Evolutionary conservation across 2,329 filamentous ascomycete species (phyloP), one percentile per base, ranked within the genome.

Genomic region (Venturia nashicola): DNA sequence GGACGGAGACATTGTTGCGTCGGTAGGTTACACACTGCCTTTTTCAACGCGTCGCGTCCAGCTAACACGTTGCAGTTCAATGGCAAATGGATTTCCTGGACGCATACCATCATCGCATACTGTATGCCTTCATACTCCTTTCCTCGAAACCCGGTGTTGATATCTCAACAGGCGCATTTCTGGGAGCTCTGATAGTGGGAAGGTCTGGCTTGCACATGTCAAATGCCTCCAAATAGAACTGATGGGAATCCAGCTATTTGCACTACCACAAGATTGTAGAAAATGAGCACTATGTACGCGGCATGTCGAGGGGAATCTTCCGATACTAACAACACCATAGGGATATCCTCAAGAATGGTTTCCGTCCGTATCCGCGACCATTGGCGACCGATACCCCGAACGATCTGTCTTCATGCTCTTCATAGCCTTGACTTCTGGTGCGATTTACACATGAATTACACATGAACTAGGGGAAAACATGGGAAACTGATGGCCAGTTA

Each of bases 211-310:
- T 42, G 23, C 27, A 64, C 44, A n/a, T 23, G n/a, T 14, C n/a
- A 34, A 5, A 39, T n/a, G 14, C 20, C 40, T 14, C 20, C 27
- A 46, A 9, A 8, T 23, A 20, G 27, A 14, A 51, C 59, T 65
- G 61, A 64, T 20, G 42, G 36, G 16, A n/a, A 7, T 5, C 61
- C 61, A 80, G 87, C 64, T 83, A 81, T 64, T 82, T 99, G 60
- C 94, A 99, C 77, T 97, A 94, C 78, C 84, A 89, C 72, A 99
- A 99, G 80, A 99, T 99, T 69, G 94, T 99, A 64, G 82, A 97
- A 76, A 99, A 99, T 77, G 91, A 99, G 76, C 89, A 92, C 78
- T 96, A 91, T 76, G 79, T 81, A 68, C 70, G 77, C 75, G 23
- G 20, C 9, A 34, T 3, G n/a, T 6, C 42, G 18, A 59, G 5